Evolutionary conservation across 768 basidiomycete species (phyloP).

Genomic region (Amanita phalloides): DNA sequence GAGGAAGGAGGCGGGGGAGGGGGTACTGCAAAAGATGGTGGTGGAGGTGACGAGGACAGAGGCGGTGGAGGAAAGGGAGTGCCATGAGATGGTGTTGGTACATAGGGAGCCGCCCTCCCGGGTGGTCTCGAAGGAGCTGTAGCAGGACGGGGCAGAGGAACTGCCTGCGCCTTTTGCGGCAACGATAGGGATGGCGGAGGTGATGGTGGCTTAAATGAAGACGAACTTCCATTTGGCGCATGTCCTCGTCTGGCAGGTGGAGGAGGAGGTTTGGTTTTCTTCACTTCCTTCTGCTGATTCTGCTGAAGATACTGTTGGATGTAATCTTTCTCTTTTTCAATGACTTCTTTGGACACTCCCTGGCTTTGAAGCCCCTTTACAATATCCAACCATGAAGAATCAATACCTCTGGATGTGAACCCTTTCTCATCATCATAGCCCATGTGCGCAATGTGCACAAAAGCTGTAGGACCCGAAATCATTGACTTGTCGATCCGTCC

Average conservation of each 20-base stretch:
- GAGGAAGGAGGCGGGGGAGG: constrained; percentile 14
- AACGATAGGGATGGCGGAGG: constrained; percentile 23
- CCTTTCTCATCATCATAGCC: constrained; percentile 84
- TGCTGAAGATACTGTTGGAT: constrained; percentile 57
- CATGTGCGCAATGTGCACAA: constrained; percentile 92
- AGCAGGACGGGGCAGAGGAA: constrained; percentile 12
- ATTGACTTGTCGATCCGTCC: constrained; percentile 88
- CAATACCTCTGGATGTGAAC: constrained; percentile 79
- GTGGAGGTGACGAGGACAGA: constrained; percentile 14
- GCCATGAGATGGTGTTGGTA: constrained; percentile 18
- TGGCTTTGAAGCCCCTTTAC: constrained; percentile 50
- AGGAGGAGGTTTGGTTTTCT: constrained; percentile 41
- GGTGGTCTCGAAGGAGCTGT: constrained; percentile 19
- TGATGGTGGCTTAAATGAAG: constrained; percentile 19
- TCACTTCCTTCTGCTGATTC: constrained; percentile 26
- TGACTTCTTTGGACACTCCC: constrained; percentile 59
- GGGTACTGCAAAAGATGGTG: background rate
- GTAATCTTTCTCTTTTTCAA: constrained; percentile 76
- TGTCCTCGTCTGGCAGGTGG: constrained; percentile 36
- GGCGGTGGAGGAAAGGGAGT: constrained; percentile 23
- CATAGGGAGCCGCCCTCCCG: constrained; percentile 19
- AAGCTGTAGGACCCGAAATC: constrained; percentile 79
- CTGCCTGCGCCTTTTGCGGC: constrained; percentile 18
- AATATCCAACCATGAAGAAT: constrained; percentile 79
- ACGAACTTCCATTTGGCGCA: constrained; percentile 22